Percentiles rank a stretch among this genome's conserved stretches.
Evolutionary conservation across 305 asterid genomes (phyloP).

Genomic region (Fraxinus baroniana): DNA sequence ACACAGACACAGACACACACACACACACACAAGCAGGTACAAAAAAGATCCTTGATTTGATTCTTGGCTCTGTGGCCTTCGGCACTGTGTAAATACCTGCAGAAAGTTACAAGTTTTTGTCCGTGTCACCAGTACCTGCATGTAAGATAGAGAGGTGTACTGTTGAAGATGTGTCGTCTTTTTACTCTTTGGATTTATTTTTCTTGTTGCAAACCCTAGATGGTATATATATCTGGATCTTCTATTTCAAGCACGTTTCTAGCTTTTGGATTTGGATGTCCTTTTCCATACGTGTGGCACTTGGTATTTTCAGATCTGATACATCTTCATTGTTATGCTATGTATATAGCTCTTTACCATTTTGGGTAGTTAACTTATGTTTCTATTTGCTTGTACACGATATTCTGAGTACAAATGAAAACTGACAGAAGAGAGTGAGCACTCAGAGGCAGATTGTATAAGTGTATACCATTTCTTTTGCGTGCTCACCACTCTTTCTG

Average conservation of each 20-base stretch:
- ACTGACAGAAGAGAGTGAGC: slow-evolving; percentile 16
- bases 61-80: not conserved
- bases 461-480: not conserved
- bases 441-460: slow-evolving; percentile 7
- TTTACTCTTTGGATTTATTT: not conserved
- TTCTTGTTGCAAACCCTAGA: not conserved
- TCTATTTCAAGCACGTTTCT: not conserved
- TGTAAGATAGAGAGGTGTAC: not conserved
- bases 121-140: not conserved
- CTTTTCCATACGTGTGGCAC: not conserved
- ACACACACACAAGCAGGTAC: not conserved
- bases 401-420: not conserved
- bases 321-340: not conserved
- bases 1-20: not conserved
- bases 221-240: not conserved
- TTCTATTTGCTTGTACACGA: not conserved
- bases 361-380: not conserved
- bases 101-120: not conserved
- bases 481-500: slow-evolving; percentile 8
- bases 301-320: not conserved
- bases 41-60: not conserved
- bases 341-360: not conserved
- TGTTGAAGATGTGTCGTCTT: not conserved
- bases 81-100: not conserved
- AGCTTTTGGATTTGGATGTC: not conserved